Percentiles rank a stretch among this genome's conserved stretches.
phyloP scores from a whole-genome alignment of 257 asterid species.

The Fraxinus americana region DNA sequence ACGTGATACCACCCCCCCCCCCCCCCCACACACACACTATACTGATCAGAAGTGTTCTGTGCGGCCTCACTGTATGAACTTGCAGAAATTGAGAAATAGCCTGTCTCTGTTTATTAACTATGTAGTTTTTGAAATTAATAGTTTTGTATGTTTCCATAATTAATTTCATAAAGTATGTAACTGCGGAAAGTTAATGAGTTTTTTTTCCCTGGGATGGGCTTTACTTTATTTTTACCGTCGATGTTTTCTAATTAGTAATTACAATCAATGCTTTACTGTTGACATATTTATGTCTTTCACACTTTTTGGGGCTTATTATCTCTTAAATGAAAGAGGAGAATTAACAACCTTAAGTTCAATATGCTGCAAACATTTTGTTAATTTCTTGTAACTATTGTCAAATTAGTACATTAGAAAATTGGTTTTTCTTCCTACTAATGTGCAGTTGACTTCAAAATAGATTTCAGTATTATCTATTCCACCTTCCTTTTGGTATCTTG shows the following conservation, averaged over 20 bases:
- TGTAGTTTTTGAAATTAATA: not conserved
- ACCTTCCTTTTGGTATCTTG: not conserved
- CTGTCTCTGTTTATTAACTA: not conserved
- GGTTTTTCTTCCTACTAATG: not conserved
- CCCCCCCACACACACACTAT: too few species aligned
- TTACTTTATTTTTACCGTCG: not conserved
- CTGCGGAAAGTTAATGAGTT: too few species aligned
- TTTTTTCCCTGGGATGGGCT: not conserved
- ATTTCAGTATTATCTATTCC: not conserved
- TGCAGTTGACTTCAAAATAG: too few species aligned
- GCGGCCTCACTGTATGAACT: not conserved
- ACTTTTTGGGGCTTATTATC: not conserved
- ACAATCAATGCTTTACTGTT: not conserved
- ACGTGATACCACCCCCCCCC: too few species aligned
- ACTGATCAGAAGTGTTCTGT: not conserved
- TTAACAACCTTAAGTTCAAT: not conserved
- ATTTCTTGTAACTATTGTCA: not conserved
- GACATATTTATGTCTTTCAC: not conserved
- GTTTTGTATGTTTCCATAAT: not conserved
- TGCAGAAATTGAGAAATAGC: not conserved
- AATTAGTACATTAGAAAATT: not conserved
- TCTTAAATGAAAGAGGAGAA: not conserved
- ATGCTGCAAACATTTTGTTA: not conserved
- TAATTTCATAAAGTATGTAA: not conserved
- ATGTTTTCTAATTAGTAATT: not conserved